These are phyloP conservation scores for Salvia hispanica DNA, from an alignment of 257 asterid species.

Conservation along the genomic window DNA sequence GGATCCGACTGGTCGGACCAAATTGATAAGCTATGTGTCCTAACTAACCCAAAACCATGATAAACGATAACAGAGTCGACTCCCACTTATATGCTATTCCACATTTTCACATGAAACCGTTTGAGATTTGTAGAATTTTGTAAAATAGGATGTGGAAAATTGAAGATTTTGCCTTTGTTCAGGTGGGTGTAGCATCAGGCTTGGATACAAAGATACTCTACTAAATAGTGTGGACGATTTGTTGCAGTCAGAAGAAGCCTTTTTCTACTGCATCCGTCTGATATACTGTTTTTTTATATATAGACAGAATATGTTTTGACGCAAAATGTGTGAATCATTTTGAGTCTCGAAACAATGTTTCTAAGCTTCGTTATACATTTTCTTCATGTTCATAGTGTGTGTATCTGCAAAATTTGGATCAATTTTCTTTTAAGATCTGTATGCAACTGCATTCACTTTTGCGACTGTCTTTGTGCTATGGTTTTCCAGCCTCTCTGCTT, in stretches of 20 bases:
- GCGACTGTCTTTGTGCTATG: not conserved
- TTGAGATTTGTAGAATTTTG: not conserved
- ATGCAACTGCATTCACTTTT: not conserved
- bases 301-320: constrained; percentile 3
- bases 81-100: too few relatives aligned
- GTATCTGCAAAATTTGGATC: not conserved
- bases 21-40: too few relatives aligned
- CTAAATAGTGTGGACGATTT: constrained; percentile 20
- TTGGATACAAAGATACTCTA: constrained; percentile 21
- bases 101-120: too few relatives aligned
- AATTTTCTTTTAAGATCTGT: not conserved
- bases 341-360: constrained; percentile 7
- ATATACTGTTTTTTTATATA: not conserved
- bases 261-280: constrained; percentile 23
- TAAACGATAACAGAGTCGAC: too few relatives aligned
- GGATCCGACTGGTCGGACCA: too few relatives aligned
- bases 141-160: not conserved
- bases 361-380: not conserved
- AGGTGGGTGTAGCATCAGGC: constrained; percentile 33
- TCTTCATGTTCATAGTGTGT: constrained; percentile 4
- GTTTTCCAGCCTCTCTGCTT: not conserved
- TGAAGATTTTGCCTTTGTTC: constrained; percentile 33
- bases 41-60: too few relatives aligned
- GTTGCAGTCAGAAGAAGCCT: constrained; percentile 22
- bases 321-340: constrained; percentile 24